A percentile compares a stretch with the other conserved stretches of the same genome.
These are phyloP conservation scores for Arachis hypogaea DNA, from an alignment of 306 rosid genomes.

Conservation along the genomic window DNA sequence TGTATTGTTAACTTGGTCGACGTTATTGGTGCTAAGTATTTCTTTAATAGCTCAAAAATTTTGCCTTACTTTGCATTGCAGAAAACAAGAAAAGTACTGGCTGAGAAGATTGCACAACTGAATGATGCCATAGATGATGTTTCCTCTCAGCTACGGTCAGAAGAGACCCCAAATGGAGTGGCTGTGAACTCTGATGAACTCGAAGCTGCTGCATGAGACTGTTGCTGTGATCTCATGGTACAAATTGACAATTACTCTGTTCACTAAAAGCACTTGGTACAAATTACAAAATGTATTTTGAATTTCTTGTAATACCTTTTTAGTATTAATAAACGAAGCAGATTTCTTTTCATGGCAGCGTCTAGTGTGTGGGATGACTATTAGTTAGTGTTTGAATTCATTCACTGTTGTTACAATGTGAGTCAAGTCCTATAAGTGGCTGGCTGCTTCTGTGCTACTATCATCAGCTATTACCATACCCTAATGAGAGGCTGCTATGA, in stretches of 20 bases:
- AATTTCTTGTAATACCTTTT: conserved; percentile 44
- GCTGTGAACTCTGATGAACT: conserved; percentile 72
- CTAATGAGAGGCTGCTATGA: conserved; percentile 19
- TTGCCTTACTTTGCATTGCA: conserved; percentile 44
- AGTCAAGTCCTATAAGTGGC: conserved; percentile 8
- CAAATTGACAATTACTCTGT: conserved; percentile 20
- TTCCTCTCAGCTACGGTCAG: conserved; percentile 75
- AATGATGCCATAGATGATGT: conserved; percentile 92
- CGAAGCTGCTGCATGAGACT: conserved; percentile 69
- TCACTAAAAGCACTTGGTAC: conserved; percentile 37
- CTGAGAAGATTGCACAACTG: conserved; percentile 85
- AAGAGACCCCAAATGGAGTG: conserved; percentile 66
- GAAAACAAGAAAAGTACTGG: conserved; percentile 82
- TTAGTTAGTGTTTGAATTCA: background rate
- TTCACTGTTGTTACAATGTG: conserved; percentile 21
- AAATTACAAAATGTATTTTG: conserved; percentile 49
- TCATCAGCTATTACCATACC: background rate
- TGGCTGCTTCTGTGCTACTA: conserved; percentile 31
- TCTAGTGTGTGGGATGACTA: conserved; percentile 13
- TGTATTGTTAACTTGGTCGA: background rate
- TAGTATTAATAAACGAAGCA: conserved; percentile 41
- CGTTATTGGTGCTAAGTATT: background rate
- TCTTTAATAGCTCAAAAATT: conserved; percentile 27
- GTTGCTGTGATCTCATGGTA: conserved; percentile 34
- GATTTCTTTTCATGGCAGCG: conserved; percentile 36